Conservation (phyloP, 805 yeast species). For the Danielia reshetovae region DNA sequence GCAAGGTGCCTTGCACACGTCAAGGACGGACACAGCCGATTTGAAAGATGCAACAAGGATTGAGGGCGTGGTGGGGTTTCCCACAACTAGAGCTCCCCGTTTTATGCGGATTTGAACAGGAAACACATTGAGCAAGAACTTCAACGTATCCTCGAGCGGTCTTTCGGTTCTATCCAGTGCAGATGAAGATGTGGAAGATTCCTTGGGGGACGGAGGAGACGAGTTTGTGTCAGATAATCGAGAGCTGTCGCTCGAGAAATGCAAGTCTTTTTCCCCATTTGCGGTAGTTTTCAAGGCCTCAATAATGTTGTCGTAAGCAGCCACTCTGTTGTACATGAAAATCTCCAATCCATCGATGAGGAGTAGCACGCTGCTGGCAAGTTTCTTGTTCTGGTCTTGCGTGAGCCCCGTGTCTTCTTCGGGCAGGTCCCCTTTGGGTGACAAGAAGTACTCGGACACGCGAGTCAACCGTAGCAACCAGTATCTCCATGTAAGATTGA, state of each 20-base stretch:
- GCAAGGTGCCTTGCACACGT: constrained; percentile 45
- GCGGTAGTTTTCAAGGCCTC: constrained; percentile 28
- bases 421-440: constrained; percentile 11
- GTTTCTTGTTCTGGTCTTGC: constrained; percentile 37
- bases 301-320: constrained; percentile 67
- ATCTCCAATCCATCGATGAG: constrained; percentile 75
- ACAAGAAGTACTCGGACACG: constrained; percentile 29
- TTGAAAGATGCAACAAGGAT: constrained; percentile 60
- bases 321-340: constrained; percentile 75
- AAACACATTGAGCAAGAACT: constrained; percentile 31
- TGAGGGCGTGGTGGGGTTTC: constrained; percentile 75
- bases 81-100: constrained; percentile 72
- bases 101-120: constrained; percentile 62
- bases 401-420: constrained; percentile 10
- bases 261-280: neutral
- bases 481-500: constrained; percentile 84
- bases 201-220: neutral
- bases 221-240: neutral
- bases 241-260: neutral
- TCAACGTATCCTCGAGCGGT: constrained; percentile 2
- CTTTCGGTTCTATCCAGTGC: neutral
- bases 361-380: constrained; percentile 55
- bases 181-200: neutral
- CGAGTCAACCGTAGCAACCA: constrained; percentile 60
- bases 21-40: constrained; percentile 53